phyloP scores from a whole-genome alignment of 768 basidiomycete species.

The Mycena galopus region DNA sequence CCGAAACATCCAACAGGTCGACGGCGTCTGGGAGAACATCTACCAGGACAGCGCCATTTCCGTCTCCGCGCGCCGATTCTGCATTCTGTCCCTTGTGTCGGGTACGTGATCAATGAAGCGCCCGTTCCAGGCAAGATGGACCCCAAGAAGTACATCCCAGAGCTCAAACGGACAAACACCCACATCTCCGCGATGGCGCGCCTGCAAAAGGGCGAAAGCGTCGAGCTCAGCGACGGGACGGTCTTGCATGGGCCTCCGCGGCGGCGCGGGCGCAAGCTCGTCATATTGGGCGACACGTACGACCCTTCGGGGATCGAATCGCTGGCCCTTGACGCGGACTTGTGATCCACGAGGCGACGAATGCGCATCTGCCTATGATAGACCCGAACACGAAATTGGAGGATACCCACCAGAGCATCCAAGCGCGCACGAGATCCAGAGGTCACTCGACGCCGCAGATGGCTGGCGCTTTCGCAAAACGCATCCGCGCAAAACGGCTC shows the following conservation, averaged over 20 bases:
- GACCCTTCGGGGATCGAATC: slow-evolving; percentile 77
- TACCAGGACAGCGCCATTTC: slow-evolving; percentile 68
- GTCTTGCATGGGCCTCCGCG: slow-evolving; percentile 75
- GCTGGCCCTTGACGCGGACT: slow-evolving; percentile 74
- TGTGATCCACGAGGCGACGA: slow-evolving; percentile 93
- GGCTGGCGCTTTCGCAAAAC: slow-evolving; percentile 85
- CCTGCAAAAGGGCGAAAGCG: slow-evolving; percentile 73
- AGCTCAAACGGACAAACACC: slow-evolving; percentile 77
- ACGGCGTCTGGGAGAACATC: slow-evolving; percentile 77
- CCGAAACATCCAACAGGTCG: slow-evolving; percentile 69
- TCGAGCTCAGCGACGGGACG: slow-evolving; percentile 80
- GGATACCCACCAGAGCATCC: slow-evolving; percentile 74
- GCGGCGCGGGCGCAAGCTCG: slow-evolving; percentile 80
- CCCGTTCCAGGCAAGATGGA: slow-evolving; percentile 84
- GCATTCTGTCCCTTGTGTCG: slow-evolving; percentile 87
- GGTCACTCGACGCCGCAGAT: slow-evolving; percentile 95
- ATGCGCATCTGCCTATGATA: slow-evolving; percentile 81
- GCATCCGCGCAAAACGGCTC: slow-evolving; percentile 70
- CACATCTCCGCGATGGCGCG: slow-evolving; percentile 76
- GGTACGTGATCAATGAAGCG: slow-evolving; percentile 80
- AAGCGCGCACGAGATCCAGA: slow-evolving; percentile 74
- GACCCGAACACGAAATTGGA: slow-evolving; percentile 68
- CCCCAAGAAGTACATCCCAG: slow-evolving; percentile 73
- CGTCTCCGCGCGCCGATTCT: slow-evolving; percentile 83
- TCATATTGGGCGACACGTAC: slow-evolving; percentile 88